These are phyloP conservation scores for Picea sitchensis DNA, from an alignment of 75 land plant genomes.

Conservation along the genomic window DNA sequence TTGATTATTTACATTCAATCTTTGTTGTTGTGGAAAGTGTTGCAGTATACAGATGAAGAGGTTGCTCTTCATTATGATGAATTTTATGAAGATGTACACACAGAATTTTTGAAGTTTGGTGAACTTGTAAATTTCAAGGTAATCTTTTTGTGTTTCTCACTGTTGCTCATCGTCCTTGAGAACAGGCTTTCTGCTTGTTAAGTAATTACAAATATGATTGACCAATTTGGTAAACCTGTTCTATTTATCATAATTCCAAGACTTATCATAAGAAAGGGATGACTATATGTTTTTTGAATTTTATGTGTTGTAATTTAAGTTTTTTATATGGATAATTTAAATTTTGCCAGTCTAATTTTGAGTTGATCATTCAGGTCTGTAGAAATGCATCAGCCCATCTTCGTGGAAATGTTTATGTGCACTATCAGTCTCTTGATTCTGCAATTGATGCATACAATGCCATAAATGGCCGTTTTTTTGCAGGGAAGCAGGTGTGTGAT, in stretches of 20 bases:
- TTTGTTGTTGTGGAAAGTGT: slow-evolving; percentile 10
- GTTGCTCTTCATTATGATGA: slow-evolving; percentile 79
- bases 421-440: slow-evolving; percentile 70
- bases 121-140: slow-evolving; percentile 98
- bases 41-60: slow-evolving; percentile 96
- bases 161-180: not conserved
- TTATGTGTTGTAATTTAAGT: not conserved
- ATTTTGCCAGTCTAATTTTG: not conserved
- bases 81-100: slow-evolving; percentile 98
- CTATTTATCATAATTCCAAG: not conserved
- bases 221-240: not conserved
- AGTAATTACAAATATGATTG: not conserved
- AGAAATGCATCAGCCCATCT: slow-evolving; percentile 86
- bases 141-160: not conserved
- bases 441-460: slow-evolving; percentile 79
- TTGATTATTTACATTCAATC: not conserved
- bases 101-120: slow-evolving; percentile 94
- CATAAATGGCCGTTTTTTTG: slow-evolving; percentile 91
- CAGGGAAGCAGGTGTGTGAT: slow-evolving; percentile 80
- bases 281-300: not conserved
- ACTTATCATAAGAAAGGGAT: not conserved
- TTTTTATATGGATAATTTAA: not conserved
- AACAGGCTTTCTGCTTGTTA: not conserved
- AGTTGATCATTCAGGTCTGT: slow-evolving; percentile 62
- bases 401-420: slow-evolving; percentile 97